phyloP scores from a whole-genome alignment of 805 yeast species.

The Limtongia smithiae region DNA sequence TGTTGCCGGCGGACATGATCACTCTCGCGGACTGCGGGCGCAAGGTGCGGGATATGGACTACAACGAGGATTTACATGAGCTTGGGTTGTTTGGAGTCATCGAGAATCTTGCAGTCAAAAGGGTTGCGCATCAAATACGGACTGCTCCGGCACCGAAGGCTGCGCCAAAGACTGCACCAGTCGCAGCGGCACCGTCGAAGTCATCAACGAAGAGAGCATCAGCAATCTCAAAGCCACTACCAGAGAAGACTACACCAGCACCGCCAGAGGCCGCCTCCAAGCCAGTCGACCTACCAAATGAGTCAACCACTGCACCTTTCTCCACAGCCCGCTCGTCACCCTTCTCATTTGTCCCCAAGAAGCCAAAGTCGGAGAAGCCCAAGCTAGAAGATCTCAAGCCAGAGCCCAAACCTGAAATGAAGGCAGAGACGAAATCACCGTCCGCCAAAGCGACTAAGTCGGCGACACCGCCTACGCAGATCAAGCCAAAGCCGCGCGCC shows the following conservation, averaged over 20 bases:
- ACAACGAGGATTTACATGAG: slow-evolving; percentile 1
- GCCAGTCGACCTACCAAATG: background rate
- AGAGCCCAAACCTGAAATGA: background rate
- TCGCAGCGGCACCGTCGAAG: slow-evolving; percentile 2
- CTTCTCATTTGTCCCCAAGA: slow-evolving; percentile 10
- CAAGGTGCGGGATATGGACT: slow-evolving; percentile 12
- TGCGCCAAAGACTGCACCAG: background rate
- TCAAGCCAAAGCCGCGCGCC: background rate
- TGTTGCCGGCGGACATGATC: slow-evolving; percentile 10
- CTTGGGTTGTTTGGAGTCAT: slow-evolving; percentile 8
- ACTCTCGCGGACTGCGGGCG: slow-evolving; percentile 17
- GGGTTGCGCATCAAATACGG: background rate
- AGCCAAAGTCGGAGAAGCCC: slow-evolving; percentile 3
- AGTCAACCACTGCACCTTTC: no score
- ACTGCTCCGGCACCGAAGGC: background rate
- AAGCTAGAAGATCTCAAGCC: background rate
- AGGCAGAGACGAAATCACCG: no score
- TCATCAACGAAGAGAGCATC: background rate
- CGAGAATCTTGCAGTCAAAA: background rate
- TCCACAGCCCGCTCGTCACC: slow-evolving; percentile 4
- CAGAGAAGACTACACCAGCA: no score
- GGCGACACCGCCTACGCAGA: background rate
- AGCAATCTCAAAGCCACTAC: slow-evolving; percentile 1
- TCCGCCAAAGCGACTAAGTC: background rate
- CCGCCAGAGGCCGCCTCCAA: no score